phyloP scores from a whole-genome alignment of 331 rosid species.

The Prunus yedoensis region DNA sequence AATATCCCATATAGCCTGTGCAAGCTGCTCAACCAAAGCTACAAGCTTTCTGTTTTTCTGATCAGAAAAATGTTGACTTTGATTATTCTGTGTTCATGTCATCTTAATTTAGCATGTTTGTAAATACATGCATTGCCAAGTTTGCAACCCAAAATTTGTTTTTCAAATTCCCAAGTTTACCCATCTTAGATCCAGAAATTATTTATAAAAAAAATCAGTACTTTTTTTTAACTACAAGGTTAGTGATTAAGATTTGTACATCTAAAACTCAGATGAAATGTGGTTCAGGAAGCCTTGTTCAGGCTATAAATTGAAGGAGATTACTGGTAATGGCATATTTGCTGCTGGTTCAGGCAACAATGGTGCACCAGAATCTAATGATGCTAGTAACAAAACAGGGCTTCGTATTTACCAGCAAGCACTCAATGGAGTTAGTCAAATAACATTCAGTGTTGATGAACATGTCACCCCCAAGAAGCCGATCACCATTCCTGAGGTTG shows the following conservation, averaged over 20 bases:
- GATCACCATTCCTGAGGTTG: slow-evolving; percentile 66
- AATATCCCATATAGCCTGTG: background rate
- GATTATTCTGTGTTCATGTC: background rate
- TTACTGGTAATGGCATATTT: slow-evolving; percentile 66
- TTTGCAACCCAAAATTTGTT: background rate
- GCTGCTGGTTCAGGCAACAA: slow-evolving; percentile 36
- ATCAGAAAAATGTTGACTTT: background rate
- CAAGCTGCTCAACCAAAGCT: background rate
- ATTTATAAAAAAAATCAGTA: background rate
- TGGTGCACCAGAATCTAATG: slow-evolving; percentile 42
- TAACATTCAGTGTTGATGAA: slow-evolving; percentile 69
- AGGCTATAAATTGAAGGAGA: slow-evolving; percentile 70
- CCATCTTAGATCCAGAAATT: slow-evolving; percentile 1
- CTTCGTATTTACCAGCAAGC: slow-evolving; percentile 75
- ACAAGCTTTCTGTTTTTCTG: background rate
- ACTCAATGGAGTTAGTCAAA: slow-evolving; percentile 68
- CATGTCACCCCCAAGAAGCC: slow-evolving; percentile 67
- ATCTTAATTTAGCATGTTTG: background rate
- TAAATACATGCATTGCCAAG: background rate
- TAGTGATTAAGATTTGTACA: background rate
- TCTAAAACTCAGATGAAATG: background rate
- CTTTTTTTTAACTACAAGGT: background rate
- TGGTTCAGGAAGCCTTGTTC: slow-evolving; percentile 70
- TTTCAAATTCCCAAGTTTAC: background rate
- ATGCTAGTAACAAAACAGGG: slow-evolving; percentile 44